Evolutionary conservation across 495 filamentous ascomycete genomes (phyloP), one percentile per base, ranked within the genome.

Genomic region (Neurospora terricola): DNA sequence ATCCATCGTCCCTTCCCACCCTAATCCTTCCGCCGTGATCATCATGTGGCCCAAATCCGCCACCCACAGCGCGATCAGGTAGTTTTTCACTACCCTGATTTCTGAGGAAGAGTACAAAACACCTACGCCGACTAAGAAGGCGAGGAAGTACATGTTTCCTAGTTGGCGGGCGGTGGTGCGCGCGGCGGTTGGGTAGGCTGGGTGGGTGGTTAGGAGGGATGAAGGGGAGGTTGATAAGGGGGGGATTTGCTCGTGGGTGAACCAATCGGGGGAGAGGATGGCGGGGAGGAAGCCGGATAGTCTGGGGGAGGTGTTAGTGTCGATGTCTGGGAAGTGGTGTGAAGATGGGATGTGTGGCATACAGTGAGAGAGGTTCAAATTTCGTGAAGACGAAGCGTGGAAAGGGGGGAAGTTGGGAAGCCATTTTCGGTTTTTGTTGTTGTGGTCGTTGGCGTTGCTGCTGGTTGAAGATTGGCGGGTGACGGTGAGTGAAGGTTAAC

Each of bases 31-130:
- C 54, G 82, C 87, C 0, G 90, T 91, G 71, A 89, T 85, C 39
- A 82, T 88, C n/a, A 94, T 76, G 80, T 94, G 92, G 4, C 89
- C 90, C 70, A 93, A 80, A 74, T 94, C 92, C 16, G 87, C 91
- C 36, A 92, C 81, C 79, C 86, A 86, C 45, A 92, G 81, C 9
- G 88, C 90, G 23, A 90, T 76, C 34, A 94, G 79, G 78, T 92
- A 93, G 76, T 89, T 91, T 54, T 87, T 84, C 16, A 93, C 85
- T 1, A 93, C 90, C 69, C 81, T 88, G 38, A 87, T 78, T 78
- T 93, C 91, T 10, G 83, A 87, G 1, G 88, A 91, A 6, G 86
- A 83, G 75, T 91, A 87, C 5, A 91, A 80, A 11, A 93, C 83
- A 11, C 82, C 82, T 9, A 92, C 77, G 6, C 86, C 90, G 5